Evolutionary conservation across 2,329 filamentous ascomycete species (phyloP), one percentile per base, ranked within the genome.

Genomic region (Xylariomycetidae sp.): DNA sequence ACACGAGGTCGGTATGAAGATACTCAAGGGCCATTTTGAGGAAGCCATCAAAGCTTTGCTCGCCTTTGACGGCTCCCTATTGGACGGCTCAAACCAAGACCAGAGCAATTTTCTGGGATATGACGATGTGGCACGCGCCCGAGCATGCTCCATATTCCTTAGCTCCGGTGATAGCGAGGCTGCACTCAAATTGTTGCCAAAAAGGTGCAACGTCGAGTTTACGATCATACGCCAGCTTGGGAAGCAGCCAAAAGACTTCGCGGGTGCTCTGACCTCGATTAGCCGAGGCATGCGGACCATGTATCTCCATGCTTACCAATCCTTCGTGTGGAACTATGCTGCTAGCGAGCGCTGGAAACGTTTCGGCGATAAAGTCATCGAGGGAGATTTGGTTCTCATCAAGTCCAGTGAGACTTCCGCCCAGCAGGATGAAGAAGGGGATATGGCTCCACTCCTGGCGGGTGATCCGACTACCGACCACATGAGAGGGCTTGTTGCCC

Each of bases 281-380:
- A 85, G 84, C 16, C 76, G 89, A 13, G 87, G 85, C 30, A 69
- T 97, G 49, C 78, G 88, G 27, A 77, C 88, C 38, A 96, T 98
- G 85, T 98, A 97, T 56, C 82, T 95, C 12, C 92, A 98, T 58
- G 90, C 92, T 5, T 97, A 96, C 62, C 92, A 98, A 59, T 94
- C 86, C 5, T 76, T 88, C 23, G 81, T 98, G 7, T 98, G 90
- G 90, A 98, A 98, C 63, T 77, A 80, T 46, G 85, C 80, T 10
- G 86, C 80, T 2, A 88, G 85, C 45, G 79, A 83, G 48, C 83
- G 92, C 29, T 94, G 88, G 83, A 75, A 80, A 26, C 65, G 77
- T 3, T 83, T 84, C 54, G 88, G 89, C 31, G 61, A 70, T 38
- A 72, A 71, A 34, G 86, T 96, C 12, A 73, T 95, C 11, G 77